These are phyloP conservation scores for Phialophora chinensis DNA, from an alignment of 2,329 filamentous ascomycete genomes.

Conservation along the genomic window DNA sequence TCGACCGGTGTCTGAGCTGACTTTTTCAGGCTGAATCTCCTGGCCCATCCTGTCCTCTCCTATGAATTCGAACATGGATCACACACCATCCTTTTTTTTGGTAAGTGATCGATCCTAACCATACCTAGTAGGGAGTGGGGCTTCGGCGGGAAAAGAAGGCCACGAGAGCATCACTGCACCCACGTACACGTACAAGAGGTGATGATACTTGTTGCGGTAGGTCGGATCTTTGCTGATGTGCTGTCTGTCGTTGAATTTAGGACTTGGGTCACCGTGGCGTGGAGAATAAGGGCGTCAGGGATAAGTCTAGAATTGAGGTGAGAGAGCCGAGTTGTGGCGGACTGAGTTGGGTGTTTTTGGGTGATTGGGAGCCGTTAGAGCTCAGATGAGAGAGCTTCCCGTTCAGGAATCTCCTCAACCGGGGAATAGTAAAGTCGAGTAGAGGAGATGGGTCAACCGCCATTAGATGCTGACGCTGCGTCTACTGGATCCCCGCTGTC, in stretches of 20 bases:
- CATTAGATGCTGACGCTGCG: background rate
- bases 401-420: background rate
- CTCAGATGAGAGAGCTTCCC: background rate
- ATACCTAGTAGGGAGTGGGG: background rate
- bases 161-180: background rate
- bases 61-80: background rate
- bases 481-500: background rate
- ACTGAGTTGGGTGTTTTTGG: background rate
- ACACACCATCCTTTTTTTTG: background rate
- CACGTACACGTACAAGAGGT: background rate
- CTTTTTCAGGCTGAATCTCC: background rate
- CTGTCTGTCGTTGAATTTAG: background rate
- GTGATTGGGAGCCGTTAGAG: no score
- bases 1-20: no score
- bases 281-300: no score
- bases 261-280: no score
- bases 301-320: background rate
- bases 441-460: background rate
- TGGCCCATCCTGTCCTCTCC: background rate
- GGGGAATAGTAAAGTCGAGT: background rate
- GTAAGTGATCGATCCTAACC: background rate
- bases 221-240: background rate
- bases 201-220: background rate
- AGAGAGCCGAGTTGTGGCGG: background rate
- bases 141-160: background rate